Evolutionary conservation across 352 stramenopile species (phyloP).

Genomic region (Phytophthora cryptogea): DNA sequence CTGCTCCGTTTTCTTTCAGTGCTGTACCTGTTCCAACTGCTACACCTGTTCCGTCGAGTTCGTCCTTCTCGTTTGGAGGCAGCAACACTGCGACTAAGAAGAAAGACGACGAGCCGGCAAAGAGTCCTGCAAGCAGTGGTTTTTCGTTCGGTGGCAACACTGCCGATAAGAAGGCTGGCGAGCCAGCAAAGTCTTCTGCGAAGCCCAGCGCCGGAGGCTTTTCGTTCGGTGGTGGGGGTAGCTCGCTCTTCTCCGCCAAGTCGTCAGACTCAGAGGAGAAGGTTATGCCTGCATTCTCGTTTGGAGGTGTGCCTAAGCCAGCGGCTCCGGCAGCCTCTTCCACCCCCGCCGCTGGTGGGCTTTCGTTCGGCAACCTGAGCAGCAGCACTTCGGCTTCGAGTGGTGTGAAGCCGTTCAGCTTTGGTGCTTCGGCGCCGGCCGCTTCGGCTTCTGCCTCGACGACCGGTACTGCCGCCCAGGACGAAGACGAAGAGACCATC

Average conservation of each 20-base stretch:
- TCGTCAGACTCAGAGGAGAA: constrained; percentile 32
- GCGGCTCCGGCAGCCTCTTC: constrained; percentile 26
- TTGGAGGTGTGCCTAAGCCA: constrained; percentile 35
- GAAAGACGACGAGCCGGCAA: constrained; percentile 13
- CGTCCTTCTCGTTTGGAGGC: constrained; percentile 42
- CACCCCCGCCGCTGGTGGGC: constrained; percentile 28
- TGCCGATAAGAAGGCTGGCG: constrained; percentile 21
- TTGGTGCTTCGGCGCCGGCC: constrained; percentile 24
- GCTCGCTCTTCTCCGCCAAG: constrained; percentile 48
- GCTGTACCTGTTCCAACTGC: constrained; percentile 9
- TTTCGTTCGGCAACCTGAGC: constrained; percentile 49
- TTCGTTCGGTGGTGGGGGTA: constrained; percentile 32
- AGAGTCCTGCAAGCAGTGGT: constrained; percentile 6
- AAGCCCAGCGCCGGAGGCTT: constrained; percentile 17
- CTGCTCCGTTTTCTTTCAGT: constrained; percentile 34
- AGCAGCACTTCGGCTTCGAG: constrained; percentile 21
- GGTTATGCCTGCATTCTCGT: constrained; percentile 51
- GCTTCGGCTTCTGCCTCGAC: constrained; percentile 24
- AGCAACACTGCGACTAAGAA: constrained; percentile 14
- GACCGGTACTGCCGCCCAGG: constrained; percentile 20
- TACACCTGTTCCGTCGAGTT: constrained; percentile 12
- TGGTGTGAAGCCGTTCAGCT: constrained; percentile 32
- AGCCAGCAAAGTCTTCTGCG: constrained; percentile 22
- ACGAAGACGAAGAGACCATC: constrained; percentile 83
- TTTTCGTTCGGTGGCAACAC: constrained; percentile 17